Conservation (phyloP, 192 early-diverging fungal species). For the Thamnidium elegans region DNA sequence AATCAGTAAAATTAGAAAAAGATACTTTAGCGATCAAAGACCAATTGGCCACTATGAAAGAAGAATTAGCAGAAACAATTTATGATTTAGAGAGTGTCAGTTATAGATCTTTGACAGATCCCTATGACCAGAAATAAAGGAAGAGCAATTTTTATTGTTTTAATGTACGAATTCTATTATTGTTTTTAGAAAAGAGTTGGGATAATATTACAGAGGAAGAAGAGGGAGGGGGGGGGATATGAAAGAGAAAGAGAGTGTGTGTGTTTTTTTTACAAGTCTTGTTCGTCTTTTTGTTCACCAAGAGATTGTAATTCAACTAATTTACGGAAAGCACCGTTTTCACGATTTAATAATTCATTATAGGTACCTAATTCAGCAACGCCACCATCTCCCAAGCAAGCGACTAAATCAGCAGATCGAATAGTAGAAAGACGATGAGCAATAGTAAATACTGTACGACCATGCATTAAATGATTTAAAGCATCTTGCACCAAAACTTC, state of each 20-base stretch:
- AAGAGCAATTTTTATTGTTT: too few relatives aligned
- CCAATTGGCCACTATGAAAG: slow-evolving; percentile 36
- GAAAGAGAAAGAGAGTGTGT: not conserved
- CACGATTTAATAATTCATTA: slow-evolving; percentile 48
- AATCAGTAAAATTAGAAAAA: slow-evolving; percentile 35
- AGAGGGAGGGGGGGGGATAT: not conserved
- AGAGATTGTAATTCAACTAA: slow-evolving; percentile 35
- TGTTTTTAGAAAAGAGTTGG: too few relatives aligned
- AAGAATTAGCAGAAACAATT: slow-evolving; percentile 42
- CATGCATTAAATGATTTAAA: slow-evolving; percentile 48
- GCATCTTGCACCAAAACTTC: slow-evolving; percentile 68
- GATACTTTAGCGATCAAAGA: slow-evolving; percentile 46
- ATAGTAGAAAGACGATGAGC: slow-evolving; percentile 69
- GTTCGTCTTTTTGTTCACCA: slow-evolving; percentile 11
- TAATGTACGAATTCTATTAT: too few relatives aligned
- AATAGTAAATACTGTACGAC: slow-evolving; percentile 68
- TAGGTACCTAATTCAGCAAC: slow-evolving; percentile 64
- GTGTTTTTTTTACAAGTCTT: slow-evolving; percentile 1
- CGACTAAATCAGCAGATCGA: slow-evolving; percentile 61
- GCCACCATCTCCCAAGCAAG: slow-evolving; percentile 42
- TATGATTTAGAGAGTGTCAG: slow-evolving; percentile 48
- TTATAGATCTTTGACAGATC: slow-evolving; percentile 36
- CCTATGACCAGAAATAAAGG: slow-evolving; percentile 4
- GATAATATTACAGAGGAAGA: too few relatives aligned
- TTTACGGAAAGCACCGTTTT: slow-evolving; percentile 36